Base-by-base conservation (phyloP, 805 yeast genomes). In the Schwanniomyces pseudopolymorphus region DNA sequence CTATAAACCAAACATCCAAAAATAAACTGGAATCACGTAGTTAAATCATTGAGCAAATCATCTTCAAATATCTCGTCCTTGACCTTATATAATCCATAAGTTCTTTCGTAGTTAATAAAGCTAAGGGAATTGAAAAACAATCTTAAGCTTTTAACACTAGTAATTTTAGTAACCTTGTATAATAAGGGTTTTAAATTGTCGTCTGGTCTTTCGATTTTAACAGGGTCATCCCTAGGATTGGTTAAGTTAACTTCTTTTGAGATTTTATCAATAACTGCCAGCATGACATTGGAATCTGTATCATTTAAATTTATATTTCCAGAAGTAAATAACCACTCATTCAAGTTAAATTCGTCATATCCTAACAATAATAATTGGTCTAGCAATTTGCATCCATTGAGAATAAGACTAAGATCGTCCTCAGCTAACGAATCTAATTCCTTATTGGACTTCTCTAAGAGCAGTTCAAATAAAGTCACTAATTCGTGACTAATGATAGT, bases 321-420 rank as follows among this genome's bases (percentile, higher is more conserved):
- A 22, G 83, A 75, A 9, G 92, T 79, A 59, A 89, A 94, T 1
- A 94, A 69, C 98, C 98, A 92, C 57, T 89, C 94, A 50, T 80
- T 60, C 63, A 80, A 59, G 64, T 83, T 84, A 72, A 92, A 76
- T 47, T 89, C 96, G 59, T 91, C 97, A 36, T 77, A 75, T 31
- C 83, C 80, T 46, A 90, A 54, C 1, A 85, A 72, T 17, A 92
- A 61, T 19, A 90, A 62, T 25, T 87, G 75, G 59, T 92, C 99
- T 40, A 94, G 69, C 13, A 94, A 68, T 62, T 91, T 92, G 57
- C 89, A 84, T 0, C 85, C 87, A 46, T 79, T 78, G 27, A 85
- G 67, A 2, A 81, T 54, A 11, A 79, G 58, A 20, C 57, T 60
- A 27, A 75, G 56, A 24, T 79, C 77, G 3, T 75, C 61, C 3